Percentiles rank a stretch among this genome's conserved stretches.
phyloP scores from a whole-genome alignment of 2,329 filamentous ascomycete genomes.

The Amesomyces nigricolor region DNA sequence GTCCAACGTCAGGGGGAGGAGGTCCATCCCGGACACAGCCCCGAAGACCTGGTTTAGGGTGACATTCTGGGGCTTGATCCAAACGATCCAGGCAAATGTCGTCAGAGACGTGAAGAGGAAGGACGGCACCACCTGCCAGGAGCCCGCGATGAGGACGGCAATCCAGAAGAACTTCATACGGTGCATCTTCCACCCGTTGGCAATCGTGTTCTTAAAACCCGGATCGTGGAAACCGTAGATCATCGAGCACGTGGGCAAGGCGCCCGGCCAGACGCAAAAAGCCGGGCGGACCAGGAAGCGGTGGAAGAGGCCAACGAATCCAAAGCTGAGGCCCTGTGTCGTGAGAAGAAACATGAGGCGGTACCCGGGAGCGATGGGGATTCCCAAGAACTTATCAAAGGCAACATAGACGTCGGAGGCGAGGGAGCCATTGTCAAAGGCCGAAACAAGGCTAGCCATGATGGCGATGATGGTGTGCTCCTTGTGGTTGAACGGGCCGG shows the following conservation, averaged over 20 bases:
- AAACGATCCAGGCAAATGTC: slow-evolving; percentile 46
- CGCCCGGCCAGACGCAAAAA: slow-evolving; percentile 39
- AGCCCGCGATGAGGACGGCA: slow-evolving; percentile 37
- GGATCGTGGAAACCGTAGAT: slow-evolving; percentile 31
- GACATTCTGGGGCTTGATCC: slow-evolving; percentile 43
- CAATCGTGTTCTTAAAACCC: slow-evolving; percentile 33
- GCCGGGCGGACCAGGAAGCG: slow-evolving; percentile 37
- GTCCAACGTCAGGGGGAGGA: no score
- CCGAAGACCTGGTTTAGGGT: slow-evolving; percentile 26
- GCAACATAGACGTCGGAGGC: no score
- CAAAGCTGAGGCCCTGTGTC: slow-evolving; percentile 40
- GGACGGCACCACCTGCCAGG: slow-evolving; percentile 39
- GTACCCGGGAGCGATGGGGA: slow-evolving; percentile 37
- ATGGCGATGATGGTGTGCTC: no score
- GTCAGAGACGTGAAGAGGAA: slow-evolving; percentile 40
- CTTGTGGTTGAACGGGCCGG: no score
- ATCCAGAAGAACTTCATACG: slow-evolving; percentile 40
- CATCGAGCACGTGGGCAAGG: slow-evolving; percentile 35
- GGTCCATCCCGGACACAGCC: no score
- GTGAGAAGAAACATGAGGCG: slow-evolving; percentile 38
- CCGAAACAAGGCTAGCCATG: no score
- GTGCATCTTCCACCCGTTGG: slow-evolving; percentile 40
- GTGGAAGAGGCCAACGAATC: slow-evolving; percentile 37
- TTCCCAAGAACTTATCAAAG: slow-evolving; percentile 26
- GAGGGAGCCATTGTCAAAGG: no score